Percentiles rank a stretch among this genome's conserved stretches.
Conservation (phyloP, 2,329 filamentous ascomycete species). For the Tolypocladium paradoxum region DNA sequence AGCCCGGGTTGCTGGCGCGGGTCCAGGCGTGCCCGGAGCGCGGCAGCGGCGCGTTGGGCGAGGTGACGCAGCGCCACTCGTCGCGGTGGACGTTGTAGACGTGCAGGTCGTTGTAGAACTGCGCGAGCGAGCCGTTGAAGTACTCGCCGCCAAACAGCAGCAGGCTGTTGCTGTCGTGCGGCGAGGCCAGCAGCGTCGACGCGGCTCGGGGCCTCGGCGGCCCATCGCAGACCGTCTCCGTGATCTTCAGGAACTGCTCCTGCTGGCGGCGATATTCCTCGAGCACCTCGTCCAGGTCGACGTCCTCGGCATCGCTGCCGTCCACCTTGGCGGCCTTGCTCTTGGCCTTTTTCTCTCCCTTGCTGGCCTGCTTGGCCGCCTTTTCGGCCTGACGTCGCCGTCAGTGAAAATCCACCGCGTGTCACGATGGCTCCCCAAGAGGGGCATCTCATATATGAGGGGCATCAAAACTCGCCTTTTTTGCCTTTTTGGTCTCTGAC, state of each 20-base stretch:
- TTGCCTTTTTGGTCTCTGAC: slow-evolving; percentile 38
- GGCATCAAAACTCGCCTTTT: slow-evolving; percentile 24
- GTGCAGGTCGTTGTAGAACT: slow-evolving; percentile 56
- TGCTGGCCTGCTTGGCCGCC: slow-evolving; percentile 74
- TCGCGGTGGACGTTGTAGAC: slow-evolving; percentile 71
- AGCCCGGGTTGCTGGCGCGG: slow-evolving; percentile 70
- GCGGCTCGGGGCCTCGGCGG: slow-evolving; percentile 73
- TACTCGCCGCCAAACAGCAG: slow-evolving; percentile 93
- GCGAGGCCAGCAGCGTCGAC: slow-evolving; percentile 72
- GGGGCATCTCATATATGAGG: neutral
- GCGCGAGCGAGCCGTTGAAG: slow-evolving; percentile 81
- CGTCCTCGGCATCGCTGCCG: slow-evolving; percentile 83
- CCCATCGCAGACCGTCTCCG: slow-evolving; percentile 59
- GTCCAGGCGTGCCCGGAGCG: slow-evolving; percentile 93
- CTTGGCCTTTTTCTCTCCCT: slow-evolving; percentile 78
- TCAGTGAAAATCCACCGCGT: neutral
- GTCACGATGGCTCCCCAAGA: neutral
- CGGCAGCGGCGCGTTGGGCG: slow-evolving; percentile 82
- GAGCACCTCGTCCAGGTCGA: slow-evolving; percentile 86
- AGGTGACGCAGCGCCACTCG: slow-evolving; percentile 84
- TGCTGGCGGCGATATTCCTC: slow-evolving; percentile 89
- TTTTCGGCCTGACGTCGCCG: slow-evolving; percentile 39
- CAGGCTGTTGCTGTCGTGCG: slow-evolving; percentile 76
- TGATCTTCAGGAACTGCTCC: slow-evolving; percentile 88
- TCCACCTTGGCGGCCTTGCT: slow-evolving; percentile 57